These are phyloP conservation scores for Fusarium sp. DNA, from an alignment of 2,329 filamentous ascomycete species.

Conservation along the genomic window DNA sequence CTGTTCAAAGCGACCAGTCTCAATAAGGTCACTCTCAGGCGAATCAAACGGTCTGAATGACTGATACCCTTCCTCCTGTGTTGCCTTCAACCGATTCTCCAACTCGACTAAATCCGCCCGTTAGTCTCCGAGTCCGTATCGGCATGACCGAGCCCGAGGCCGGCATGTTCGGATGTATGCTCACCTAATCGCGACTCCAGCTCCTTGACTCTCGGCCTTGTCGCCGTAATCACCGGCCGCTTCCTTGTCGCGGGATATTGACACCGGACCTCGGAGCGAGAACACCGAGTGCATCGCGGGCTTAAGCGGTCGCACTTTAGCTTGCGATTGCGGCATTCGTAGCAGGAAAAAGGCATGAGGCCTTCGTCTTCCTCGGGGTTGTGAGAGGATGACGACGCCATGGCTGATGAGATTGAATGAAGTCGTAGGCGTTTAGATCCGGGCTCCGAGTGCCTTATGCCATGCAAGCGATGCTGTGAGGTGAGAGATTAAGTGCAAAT, in stretches of 20 bases:
- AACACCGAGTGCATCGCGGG: slow-evolving; percentile 43
- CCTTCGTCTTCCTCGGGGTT: background rate
- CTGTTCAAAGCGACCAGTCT: slow-evolving; percentile 46
- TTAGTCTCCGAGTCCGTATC: background rate
- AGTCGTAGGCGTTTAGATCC: too few relatives aligned
- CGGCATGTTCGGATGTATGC: background rate
- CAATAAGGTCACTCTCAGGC: slow-evolving; percentile 32
- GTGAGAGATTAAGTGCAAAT: background rate
- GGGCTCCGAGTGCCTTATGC: background rate
- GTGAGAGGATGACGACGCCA: slow-evolving; percentile 24
- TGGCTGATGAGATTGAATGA: background rate
- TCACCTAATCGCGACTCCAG: slow-evolving; percentile 43
- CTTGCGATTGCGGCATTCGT: slow-evolving; percentile 44
- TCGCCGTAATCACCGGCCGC: slow-evolving; percentile 35
- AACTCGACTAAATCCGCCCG: slow-evolving; percentile 28
- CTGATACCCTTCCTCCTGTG: slow-evolving; percentile 28
- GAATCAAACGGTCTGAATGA: slow-evolving; percentile 25
- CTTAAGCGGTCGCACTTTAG: slow-evolving; percentile 45
- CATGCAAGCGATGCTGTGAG: background rate
- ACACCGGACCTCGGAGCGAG: slow-evolving; percentile 33
- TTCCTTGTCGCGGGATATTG: slow-evolving; percentile 45
- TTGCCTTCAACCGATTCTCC: slow-evolving; percentile 36
- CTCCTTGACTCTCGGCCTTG: slow-evolving; percentile 45
- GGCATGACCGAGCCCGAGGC: background rate
- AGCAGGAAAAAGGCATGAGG: slow-evolving; percentile 43